Conservation (phyloP, 2,329 filamentous ascomycete genomes). For the Colletotrichum trifolii region DNA sequence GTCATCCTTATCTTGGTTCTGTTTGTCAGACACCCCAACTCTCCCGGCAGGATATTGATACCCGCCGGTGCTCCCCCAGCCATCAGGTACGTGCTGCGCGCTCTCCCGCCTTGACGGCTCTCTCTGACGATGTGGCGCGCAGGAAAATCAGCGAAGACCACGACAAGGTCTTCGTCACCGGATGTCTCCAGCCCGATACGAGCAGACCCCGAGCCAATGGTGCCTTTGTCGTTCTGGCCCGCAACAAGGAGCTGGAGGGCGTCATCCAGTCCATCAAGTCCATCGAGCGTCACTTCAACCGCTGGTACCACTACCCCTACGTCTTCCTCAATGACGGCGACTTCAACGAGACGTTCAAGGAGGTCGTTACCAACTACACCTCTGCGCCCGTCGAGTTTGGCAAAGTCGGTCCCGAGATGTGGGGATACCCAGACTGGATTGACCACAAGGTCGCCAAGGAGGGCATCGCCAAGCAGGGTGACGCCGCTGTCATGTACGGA, state of each 20-base stretch:
- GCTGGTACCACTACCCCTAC: slow-evolving; percentile 98
- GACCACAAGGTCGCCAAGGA: slow-evolving; percentile 94
- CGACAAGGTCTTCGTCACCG: slow-evolving; percentile 94
- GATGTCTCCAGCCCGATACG: slow-evolving; percentile 85
- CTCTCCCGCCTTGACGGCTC: background rate
- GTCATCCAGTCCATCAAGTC: slow-evolving; percentile 98
- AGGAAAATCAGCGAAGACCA: slow-evolving; percentile 98
- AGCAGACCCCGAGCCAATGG: slow-evolving; percentile 87
- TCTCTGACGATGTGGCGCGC: slow-evolving; percentile 37
- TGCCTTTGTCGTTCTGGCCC: slow-evolving; percentile 92
- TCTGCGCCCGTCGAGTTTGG: slow-evolving; percentile 90
- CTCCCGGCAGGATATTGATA: slow-evolving; percentile 84
- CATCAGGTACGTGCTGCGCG: slow-evolving; percentile 75
- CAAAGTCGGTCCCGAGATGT: slow-evolving; percentile 89
- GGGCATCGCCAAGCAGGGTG: slow-evolving; percentile 95
- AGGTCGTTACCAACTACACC: slow-evolving; percentile 90
- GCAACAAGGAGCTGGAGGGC: slow-evolving; percentile 96
- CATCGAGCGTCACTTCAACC: slow-evolving; percentile 98
- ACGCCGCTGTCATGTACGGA: slow-evolving; percentile 98
- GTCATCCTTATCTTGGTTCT: slow-evolving; percentile 91
- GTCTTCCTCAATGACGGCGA: slow-evolving; percentile 98
- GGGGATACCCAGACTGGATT: slow-evolving; percentile 97
- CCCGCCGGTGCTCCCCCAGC: slow-evolving; percentile 88
- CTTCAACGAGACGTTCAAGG: slow-evolving; percentile 94
- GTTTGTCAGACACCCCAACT: slow-evolving; percentile 88